A percentile compares a stretch with the other conserved stretches of the same genome.
These are phyloP conservation scores for Artemisia argyi DNA, from an alignment of 129 eudicot species.

Conservation along the genomic window DNA sequence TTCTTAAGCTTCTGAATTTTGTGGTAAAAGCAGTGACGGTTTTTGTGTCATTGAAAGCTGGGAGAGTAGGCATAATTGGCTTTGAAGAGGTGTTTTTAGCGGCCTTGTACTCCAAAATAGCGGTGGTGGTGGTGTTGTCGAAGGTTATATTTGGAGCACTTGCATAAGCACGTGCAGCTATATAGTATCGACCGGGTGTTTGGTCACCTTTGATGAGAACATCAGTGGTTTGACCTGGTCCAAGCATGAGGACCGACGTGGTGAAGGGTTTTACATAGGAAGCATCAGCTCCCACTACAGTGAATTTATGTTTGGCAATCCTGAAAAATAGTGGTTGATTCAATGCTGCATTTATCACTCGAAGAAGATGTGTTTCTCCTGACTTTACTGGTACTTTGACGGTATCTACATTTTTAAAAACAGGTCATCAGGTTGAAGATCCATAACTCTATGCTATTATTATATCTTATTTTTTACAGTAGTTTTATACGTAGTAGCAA, in stretches of 20 bases:
- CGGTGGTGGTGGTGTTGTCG: conserved; percentile 93
- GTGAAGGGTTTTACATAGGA: conserved; percentile 87
- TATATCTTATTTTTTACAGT: not conserved
- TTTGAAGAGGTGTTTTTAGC: conserved; percentile 40
- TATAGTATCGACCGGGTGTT: conserved; percentile 77
- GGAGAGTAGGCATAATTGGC: conserved; percentile 67
- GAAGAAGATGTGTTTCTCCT: conserved; percentile 77
- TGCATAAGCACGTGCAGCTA: conserved; percentile 84
- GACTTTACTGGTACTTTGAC: conserved; percentile 52
- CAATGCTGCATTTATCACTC: conserved; percentile 76
- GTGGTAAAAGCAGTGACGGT: conserved; percentile 74
- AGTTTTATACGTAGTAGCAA: conserved; percentile 10
- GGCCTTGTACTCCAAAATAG: conserved; percentile 74
- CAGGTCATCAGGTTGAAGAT: not conserved
- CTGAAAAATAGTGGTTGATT: conserved; percentile 87
- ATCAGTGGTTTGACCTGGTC: conserved; percentile 97
- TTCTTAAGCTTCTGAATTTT: conserved; percentile 59
- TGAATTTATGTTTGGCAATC: conserved; percentile 72
- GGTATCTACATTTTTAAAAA: conserved; percentile 52
- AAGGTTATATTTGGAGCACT: conserved; percentile 85
- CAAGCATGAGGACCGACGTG: conserved; percentile 79
- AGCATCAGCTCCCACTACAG: conserved; percentile 95
- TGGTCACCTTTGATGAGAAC: conserved; percentile 78
- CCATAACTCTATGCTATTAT: not conserved
- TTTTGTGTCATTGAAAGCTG: conserved; percentile 78